Evolutionary conservation across 2,329 filamentous ascomycete genomes (phyloP).

Genomic region (Mycocentrospora acerina): DNA sequence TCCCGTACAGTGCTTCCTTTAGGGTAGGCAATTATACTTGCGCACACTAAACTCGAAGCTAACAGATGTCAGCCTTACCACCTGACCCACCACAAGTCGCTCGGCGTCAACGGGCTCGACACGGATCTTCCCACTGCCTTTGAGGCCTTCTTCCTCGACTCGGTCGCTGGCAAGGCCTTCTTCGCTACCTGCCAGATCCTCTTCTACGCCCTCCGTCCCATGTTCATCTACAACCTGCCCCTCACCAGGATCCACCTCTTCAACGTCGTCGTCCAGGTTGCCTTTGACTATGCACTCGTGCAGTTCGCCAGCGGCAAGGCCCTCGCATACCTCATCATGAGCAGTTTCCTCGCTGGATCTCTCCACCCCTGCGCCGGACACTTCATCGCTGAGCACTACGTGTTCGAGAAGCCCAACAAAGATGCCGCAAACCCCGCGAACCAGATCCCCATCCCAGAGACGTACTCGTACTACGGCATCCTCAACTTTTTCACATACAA

Average conservation of each 20-base stretch:
- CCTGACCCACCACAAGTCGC: constrained; percentile 97
- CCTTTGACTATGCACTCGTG: constrained; percentile 74
- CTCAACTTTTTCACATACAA: constrained; percentile 95
- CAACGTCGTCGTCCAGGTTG: constrained; percentile 76
- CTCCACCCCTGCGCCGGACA: constrained; percentile 94
- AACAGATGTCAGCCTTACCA: constrained; percentile 74
- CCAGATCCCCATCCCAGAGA: constrained; percentile 71
- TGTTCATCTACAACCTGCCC: constrained; percentile 88
- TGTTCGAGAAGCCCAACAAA: constrained; percentile 54
- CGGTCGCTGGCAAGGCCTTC: constrained; percentile 93
- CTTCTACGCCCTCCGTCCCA: constrained; percentile 95
- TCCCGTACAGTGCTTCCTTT: constrained; percentile 96
- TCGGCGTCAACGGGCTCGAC: constrained; percentile 93
- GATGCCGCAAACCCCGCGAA: constrained; percentile 56
- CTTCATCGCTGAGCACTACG: constrained; percentile 93
- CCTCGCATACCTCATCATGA: constrained; percentile 80
- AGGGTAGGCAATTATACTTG: too few species aligned
- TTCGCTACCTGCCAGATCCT: constrained; percentile 99
- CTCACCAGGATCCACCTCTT: constrained; percentile 81
- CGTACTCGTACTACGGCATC: constrained; percentile 93
- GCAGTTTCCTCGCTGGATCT: constrained; percentile 89
- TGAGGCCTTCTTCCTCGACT: constrained; percentile 91
- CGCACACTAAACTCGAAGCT: too few species aligned
- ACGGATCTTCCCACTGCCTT: constrained; percentile 91
- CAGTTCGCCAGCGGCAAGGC: constrained; percentile 62